phyloP scores from a whole-genome alignment of 2,329 filamentous ascomycete species.

The Pseudopyricularia javanii region DNA sequence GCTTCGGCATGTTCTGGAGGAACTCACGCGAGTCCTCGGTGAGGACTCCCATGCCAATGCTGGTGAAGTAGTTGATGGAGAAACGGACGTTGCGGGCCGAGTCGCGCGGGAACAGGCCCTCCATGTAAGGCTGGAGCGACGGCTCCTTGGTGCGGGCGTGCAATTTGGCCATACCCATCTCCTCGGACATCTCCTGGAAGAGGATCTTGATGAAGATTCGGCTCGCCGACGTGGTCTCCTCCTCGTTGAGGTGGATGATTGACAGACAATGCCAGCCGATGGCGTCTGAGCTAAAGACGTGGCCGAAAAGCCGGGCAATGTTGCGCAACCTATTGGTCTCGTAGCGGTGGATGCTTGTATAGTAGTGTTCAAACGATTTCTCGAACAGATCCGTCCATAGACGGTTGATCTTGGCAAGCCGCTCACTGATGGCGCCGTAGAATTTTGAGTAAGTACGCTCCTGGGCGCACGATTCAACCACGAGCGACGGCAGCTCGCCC shows the following conservation, averaged over 20 bases:
- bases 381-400: conserved; percentile 92
- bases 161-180: conserved; percentile 71
- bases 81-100: conserved; percentile 85
- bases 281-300: conserved; percentile 76
- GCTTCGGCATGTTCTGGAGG: conserved; percentile 81
- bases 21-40: conserved; percentile 93
- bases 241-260: conserved; percentile 81
- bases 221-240: conserved; percentile 90
- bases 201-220: conserved; percentile 98
- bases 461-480: conserved; percentile 92
- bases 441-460: conserved; percentile 97
- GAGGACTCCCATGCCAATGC: conserved; percentile 87
- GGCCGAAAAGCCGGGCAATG: conserved; percentile 88
- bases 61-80: conserved; percentile 98
- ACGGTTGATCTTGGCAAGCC: conserved; percentile 91
- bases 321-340: conserved; percentile 93
- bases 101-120: conserved; percentile 81
- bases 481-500: conserved; percentile 86
- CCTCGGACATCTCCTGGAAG: conserved; percentile 83
- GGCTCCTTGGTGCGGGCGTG: conserved; percentile 68
- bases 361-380: conserved; percentile 81
- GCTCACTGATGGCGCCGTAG: conserved; percentile 85
- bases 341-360: conserved; percentile 93
- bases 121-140: conserved; percentile 62
- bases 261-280: conserved; percentile 87